Evolutionary conservation across 192 early-diverging fungal species (phyloP), one percentile per base, ranked within the genome.

Genomic region (Podila clonocystis): DNA sequence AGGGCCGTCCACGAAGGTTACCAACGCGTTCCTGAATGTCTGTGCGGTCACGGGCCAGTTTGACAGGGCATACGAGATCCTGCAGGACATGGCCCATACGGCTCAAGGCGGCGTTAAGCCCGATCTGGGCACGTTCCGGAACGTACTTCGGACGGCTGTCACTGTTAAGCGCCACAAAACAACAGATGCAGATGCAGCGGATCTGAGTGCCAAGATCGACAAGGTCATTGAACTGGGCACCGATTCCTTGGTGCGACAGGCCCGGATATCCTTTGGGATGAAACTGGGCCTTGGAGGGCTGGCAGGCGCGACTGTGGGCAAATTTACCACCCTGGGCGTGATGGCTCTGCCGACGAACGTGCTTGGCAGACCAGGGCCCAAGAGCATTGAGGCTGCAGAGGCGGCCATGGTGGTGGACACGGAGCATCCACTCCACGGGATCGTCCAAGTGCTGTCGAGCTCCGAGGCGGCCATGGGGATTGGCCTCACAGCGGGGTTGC

Each of bases 21-120:
- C 67, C 6, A 80, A 80, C 31, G 71, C 77, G 9, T 80, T 73
- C 38, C 34, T 80, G 45, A 30, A 80, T 38, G 71, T 80, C 24
- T 80, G 77, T 48, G 70, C 70, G 0, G 57, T 69, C 11, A 58
- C 77, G 17, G 77, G 77, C 0, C 65, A 80, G 12, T 80, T 80
- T 68, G 67, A 80, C 11, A 26, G 65, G 11, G 70, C 77, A 6
- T 65, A 33, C 41, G 5, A 15, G 15, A 26, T 73, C 20, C 9
- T 80, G 22, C 15, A 72, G 24, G 77, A 69, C 5, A 80, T 80
- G 77, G 55, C 67, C 31, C 41, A 80, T n/a, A 45, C 66, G 3
- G 24, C 29, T 0, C 77, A 73, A 19, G 77, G 77, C 0, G 71
- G 68, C 52, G 30, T 80, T 38, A 80, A 80, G 48, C 77, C 77